Evolutionary conservation across 257 asterid species (phyloP).

Genomic region (Vinca minor): DNA sequence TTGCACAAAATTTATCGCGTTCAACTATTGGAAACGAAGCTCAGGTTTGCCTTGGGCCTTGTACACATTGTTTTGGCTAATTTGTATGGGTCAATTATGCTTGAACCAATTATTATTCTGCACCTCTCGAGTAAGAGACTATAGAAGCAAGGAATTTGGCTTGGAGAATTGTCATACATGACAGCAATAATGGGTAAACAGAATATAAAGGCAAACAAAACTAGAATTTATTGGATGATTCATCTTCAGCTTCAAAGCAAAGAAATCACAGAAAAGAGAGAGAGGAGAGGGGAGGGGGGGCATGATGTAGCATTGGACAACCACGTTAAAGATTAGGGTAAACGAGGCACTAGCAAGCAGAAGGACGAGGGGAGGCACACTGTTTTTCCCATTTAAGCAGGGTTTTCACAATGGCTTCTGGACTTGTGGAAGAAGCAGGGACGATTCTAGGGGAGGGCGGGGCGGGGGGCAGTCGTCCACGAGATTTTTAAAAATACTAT

Average conservation of each 20-base stretch:
- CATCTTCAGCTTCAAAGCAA: constrained; percentile 31
- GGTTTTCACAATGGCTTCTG: constrained; percentile 85
- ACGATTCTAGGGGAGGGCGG: no score
- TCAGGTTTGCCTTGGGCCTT: no score
- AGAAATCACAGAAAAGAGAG: constrained; percentile 40
- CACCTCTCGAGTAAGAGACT: background rate
- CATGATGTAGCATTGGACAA: background rate
- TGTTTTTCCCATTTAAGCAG: constrained; percentile 51
- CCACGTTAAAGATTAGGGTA: background rate
- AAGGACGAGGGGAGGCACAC: background rate
- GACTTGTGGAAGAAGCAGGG: no score
- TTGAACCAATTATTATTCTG: background rate
- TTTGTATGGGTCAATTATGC: no score
- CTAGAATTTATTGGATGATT: constrained; percentile 7
- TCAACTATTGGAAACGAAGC: no score
- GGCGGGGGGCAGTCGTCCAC: no score
- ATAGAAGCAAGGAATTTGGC: no score
- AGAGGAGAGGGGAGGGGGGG: constrained; percentile 19
- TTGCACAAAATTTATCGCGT: no score
- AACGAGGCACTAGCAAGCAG: background rate
- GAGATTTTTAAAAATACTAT: no score
- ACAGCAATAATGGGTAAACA: background rate
- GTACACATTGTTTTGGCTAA: no score
- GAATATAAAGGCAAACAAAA: constrained; percentile 3
- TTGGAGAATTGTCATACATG: no score